phyloP scores from a whole-genome alignment of 169 alveolate genomes.

The Plasmodium blacklocki region DNA sequence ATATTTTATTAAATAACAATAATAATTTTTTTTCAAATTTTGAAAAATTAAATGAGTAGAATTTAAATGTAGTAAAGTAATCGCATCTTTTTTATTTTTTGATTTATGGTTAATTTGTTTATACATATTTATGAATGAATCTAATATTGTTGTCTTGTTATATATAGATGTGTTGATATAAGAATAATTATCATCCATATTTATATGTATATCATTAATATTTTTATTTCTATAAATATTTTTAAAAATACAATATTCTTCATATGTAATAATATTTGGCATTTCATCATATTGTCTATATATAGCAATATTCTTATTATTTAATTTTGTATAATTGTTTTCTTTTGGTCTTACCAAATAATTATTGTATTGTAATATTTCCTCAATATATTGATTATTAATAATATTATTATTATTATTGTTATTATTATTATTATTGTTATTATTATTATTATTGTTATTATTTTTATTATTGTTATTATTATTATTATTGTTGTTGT shows the following conservation, averaged over 20 bases:
- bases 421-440: not conserved
- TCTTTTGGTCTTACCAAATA: not conserved
- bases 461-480: not conserved
- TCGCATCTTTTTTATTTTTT: conserved; percentile 22
- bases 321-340: not conserved
- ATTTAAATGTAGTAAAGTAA: conserved; percentile 32
- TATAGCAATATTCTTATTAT: not conserved
- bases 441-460: not conserved
- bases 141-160: conserved; percentile 55
- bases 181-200: conserved; percentile 9
- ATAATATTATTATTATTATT: not conserved
- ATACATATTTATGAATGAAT: conserved; percentile 59
- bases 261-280: conserved; percentile 24
- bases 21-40: conserved; percentile 53
- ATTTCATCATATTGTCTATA: too few species aligned
- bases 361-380: not conserved
- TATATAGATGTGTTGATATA: conserved; percentile 30
- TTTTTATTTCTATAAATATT: conserved; percentile 26
- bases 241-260: conserved; percentile 69
- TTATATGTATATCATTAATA: not conserved
- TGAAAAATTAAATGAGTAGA: conserved; percentile 32
- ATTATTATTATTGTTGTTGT: not conserved
- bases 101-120: conserved; percentile 12
- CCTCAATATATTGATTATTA: not conserved
- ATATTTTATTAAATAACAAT: conserved; percentile 27